A percentile compares a stretch with the other conserved stretches of the same genome.
phyloP scores from a whole-genome alignment of 768 basidiomycete species.

The Lactarius indigo region DNA sequence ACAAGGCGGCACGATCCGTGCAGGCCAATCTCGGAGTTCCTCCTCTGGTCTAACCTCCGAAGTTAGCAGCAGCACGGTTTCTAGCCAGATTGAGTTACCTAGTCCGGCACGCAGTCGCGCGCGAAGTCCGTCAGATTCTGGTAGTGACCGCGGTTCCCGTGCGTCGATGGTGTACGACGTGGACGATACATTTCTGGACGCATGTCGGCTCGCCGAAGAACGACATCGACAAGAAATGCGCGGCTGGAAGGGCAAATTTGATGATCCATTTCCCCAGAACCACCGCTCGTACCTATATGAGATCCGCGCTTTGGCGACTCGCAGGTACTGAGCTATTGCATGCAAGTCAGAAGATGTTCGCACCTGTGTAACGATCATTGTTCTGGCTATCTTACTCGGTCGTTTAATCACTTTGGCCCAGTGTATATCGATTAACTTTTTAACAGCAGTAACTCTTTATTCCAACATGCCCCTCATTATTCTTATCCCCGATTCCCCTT shows the following conservation, averaged over 20 bases:
- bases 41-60: constrained; percentile 25
- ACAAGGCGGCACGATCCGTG: constrained; percentile 78
- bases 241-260: constrained; percentile 53
- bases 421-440: constrained; percentile 10
- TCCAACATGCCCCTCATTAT: background rate
- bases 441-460: constrained; percentile 1
- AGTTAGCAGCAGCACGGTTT: constrained; percentile 32
- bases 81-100: constrained; percentile 40
- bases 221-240: constrained; percentile 82
- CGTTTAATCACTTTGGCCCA: constrained; percentile 16
- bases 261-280: constrained; percentile 36
- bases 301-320: constrained; percentile 82
- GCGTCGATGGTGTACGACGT: constrained; percentile 77
- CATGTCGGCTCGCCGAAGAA: constrained; percentile 73
- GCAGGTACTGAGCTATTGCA: constrained; percentile 49
- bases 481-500: background rate
- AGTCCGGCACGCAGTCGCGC: constrained; percentile 61
- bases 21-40: constrained; percentile 37
- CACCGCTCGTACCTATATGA: constrained; percentile 72
- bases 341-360: constrained; percentile 10
- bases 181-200: constrained; percentile 67
- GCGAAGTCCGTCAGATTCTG: constrained; percentile 69
- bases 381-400: constrained; percentile 16
- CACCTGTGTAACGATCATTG: constrained; percentile 12
- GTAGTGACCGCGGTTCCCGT: constrained; percentile 75